Evolutionary conservation across 2,329 filamentous ascomycete genomes (phyloP).

Genomic region (Trichoderma arundinaceum): DNA sequence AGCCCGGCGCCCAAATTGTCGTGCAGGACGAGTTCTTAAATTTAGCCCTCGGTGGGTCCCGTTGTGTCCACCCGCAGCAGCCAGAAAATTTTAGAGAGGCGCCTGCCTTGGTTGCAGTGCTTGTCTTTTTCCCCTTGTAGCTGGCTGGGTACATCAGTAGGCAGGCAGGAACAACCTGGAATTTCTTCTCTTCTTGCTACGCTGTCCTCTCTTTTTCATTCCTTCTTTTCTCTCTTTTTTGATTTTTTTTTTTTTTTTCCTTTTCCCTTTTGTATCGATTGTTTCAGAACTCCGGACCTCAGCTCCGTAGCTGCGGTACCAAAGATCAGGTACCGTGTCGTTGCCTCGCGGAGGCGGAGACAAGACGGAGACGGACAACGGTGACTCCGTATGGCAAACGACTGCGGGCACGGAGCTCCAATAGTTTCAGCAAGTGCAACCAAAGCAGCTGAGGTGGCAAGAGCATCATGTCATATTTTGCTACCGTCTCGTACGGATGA

Average conservation of each 20-base stretch:
- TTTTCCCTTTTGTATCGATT: neutral
- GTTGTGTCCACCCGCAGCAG: constrained; percentile 23
- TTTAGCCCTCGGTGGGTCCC: constrained; percentile 31
- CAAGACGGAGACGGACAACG: neutral
- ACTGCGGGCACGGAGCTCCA: constrained; percentile 22
- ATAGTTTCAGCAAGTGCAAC: constrained; percentile 24
- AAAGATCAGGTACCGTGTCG: neutral
- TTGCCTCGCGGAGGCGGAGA: neutral
- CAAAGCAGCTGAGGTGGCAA: constrained; percentile 26
- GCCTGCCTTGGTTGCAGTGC: neutral
- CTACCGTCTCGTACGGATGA: constrained; percentile 19
- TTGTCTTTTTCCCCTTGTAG: neutral
- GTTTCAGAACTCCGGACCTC: neutral
- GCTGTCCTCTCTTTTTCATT: neutral
- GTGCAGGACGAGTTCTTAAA: constrained; percentile 31
- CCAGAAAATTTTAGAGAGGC: constrained; percentile 24
- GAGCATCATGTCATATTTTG: constrained; percentile 21
- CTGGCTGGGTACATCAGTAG: too few species aligned
- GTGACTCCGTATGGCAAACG: constrained; percentile 25
- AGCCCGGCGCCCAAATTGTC: constrained; percentile 37
- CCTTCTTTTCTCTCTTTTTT: neutral
- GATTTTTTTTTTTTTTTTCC: neutral
- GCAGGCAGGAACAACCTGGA: neutral
- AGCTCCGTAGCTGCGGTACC: neutral
- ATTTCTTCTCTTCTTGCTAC: neutral